Base-by-base conservation (phyloP, 495 filamentous ascomycete genomes). In the Aspergillus egyptiacus region DNA sequence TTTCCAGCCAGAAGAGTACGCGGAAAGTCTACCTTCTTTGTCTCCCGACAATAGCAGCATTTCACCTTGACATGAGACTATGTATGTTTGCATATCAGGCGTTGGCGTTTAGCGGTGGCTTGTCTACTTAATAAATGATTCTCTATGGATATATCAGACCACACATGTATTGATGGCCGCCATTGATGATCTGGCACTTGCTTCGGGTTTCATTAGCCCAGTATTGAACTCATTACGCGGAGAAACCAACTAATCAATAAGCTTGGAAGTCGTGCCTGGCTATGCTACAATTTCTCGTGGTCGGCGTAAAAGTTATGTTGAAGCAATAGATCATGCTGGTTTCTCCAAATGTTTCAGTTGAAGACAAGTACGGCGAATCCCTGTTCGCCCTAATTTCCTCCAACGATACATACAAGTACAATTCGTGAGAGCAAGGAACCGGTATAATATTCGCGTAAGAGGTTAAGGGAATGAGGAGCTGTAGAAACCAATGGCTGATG, bases 1-100 rank as follows among this genome's bases (percentile, higher is more conserved):
- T n/a, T 74, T 74, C 40, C 55, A 66, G 22, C 59, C 68, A 32
- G 42, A 56, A 23, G 71, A 74, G 41, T 74, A 68, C 44, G 65
- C 69, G 11, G 61, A 64, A 7, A 46, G 32, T 27, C 20, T 46
- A 17, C 43, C 43, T 17, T 46, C 31, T 11, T 8, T 46, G 31
- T 17, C 31, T 18, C 43, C 43, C 20, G 43, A 33, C 22, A 46
- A 19, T 18, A 25, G 20, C n/a, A 28, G 43, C 43, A 7, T 28
- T 36, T 46, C 43, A 18, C 41, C 41, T 2, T 46, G 43, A 46
- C 28, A 18, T 34, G n/a, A 23, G 8, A 19, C 19, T 13, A 22
- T 13, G 14, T 44, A 32, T 44, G 22, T 9, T 14, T 44, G 13
- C 19, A 31, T 17, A 2, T 43, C 6, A 2, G 19, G 43, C 43